A percentile compares a stretch with the other conserved stretches of the same genome.
These are phyloP conservation scores for Henckelia pumila DNA, from an alignment of 257 asterid genomes.

Conservation along the genomic window DNA sequence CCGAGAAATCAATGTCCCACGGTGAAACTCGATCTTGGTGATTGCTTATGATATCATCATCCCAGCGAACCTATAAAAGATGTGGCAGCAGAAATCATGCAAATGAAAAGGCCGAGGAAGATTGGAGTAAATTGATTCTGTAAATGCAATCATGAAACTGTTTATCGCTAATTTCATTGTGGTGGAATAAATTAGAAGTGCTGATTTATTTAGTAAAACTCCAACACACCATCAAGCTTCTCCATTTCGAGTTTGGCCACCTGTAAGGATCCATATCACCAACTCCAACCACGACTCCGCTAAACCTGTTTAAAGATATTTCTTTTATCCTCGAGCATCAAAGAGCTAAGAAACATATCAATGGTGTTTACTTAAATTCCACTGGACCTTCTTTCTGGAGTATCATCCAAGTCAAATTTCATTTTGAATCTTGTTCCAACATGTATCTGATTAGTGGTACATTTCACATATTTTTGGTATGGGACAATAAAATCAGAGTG, in stretches of 20 bases:
- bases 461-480: conserved; percentile 61
- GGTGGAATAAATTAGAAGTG: background rate
- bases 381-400: conserved; percentile 84
- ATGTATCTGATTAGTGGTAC: conserved; percentile 53
- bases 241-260: conserved; percentile 97
- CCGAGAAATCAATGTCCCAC: conserved; percentile 92
- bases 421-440: conserved; percentile 82
- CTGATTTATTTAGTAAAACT: no score
- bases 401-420: conserved; percentile 84
- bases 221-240: conserved; percentile 74
- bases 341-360: background rate
- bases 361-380: conserved; percentile 5
- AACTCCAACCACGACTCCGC: conserved; percentile 88
- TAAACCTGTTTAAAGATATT: conserved; percentile 49
- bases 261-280: conserved; percentile 71
- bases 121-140: background rate
- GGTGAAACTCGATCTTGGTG: conserved; percentile 95
- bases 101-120: conserved; percentile 14
- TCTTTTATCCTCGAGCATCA: conserved; percentile 14
- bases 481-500: conserved; percentile 79
- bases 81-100: conserved; percentile 19
- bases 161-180: background rate
- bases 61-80: conserved; percentile 85
- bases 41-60: conserved; percentile 66
- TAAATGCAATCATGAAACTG: background rate